Conservation (phyloP, 805 yeast species). For the Isabelozyma rhagii region DNA sequence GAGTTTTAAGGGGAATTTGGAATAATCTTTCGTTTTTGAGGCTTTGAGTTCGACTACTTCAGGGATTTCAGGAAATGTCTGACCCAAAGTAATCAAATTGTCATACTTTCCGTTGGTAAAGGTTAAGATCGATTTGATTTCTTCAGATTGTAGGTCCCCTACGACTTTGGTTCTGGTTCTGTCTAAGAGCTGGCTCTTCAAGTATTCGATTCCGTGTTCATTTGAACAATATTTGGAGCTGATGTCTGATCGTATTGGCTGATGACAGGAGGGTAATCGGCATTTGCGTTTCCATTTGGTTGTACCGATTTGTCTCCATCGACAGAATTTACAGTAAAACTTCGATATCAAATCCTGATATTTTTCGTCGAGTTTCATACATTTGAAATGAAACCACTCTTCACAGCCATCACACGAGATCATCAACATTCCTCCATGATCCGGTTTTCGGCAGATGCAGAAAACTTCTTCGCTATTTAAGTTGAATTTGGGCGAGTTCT, state of each 20-base stretch:
- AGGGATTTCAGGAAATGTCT: constrained; percentile 42
- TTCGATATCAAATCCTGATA: constrained; percentile 56
- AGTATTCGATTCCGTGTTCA: constrained; percentile 61
- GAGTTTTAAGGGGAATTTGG: constrained; percentile 12
- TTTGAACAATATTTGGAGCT: constrained; percentile 70
- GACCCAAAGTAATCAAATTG: constrained; percentile 23
- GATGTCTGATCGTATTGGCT: constrained; percentile 43
- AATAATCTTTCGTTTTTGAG: not conserved
- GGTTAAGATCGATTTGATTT: constrained; percentile 21
- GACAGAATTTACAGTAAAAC: constrained; percentile 75
- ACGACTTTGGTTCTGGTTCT: constrained; percentile 3
- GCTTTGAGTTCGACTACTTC: constrained; percentile 20
- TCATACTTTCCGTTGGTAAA: constrained; percentile 16
- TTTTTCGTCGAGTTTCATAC: constrained; percentile 57
- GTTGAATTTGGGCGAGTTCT: constrained; percentile 37
- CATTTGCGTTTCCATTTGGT: constrained; percentile 80
- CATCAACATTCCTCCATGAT: constrained; percentile 75
- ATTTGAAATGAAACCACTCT: constrained; percentile 88
- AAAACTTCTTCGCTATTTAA: constrained; percentile 60
- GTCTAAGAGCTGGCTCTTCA: constrained; percentile 24
- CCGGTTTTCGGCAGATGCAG: constrained; percentile 78
- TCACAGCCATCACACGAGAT: constrained; percentile 95
- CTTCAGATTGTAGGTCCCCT: constrained; percentile 12
- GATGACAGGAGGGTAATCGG: constrained; percentile 53
- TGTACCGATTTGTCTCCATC: constrained; percentile 45